A percentile compares a stretch with the other conserved stretches of the same genome.
Evolutionary conservation across 2,329 filamentous ascomycete species (phyloP).

Genomic region (Blumeria hordei): DNA sequence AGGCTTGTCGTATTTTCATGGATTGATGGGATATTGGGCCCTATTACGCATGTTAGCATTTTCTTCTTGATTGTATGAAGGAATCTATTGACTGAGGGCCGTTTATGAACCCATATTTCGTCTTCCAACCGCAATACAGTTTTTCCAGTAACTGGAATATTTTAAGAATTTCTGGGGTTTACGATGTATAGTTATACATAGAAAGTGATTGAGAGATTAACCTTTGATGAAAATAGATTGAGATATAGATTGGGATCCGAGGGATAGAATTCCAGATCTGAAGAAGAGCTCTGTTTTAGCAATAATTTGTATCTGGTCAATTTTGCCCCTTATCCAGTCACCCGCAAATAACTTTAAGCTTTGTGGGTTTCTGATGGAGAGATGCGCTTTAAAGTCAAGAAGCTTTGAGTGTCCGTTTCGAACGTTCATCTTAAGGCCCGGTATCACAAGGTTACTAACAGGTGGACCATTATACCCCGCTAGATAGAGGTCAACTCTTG

Average conservation of each 20-base stretch:
- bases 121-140: too few relatives aligned
- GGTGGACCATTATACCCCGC: constrained; percentile 61
- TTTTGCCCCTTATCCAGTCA: constrained; percentile 63
- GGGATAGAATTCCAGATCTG: constrained; percentile 53
- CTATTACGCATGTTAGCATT: too few relatives aligned
- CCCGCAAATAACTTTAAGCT: constrained; percentile 60
- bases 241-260: constrained; percentile 54
- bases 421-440: constrained; percentile 51
- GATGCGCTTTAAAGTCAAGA: constrained; percentile 55
- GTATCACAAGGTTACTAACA: constrained; percentile 53
- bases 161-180: too few relatives aligned
- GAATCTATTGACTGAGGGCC: too few relatives aligned
- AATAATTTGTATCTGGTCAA: constrained; percentile 45
- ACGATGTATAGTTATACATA: constrained; percentile 8
- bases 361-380: constrained; percentile 52
- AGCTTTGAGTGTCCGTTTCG: constrained; percentile 53
- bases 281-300: constrained; percentile 51
- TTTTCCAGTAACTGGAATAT: too few relatives aligned
- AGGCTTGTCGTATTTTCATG: constrained; percentile 62
- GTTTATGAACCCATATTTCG: too few relatives aligned
- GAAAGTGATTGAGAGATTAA: constrained; percentile 45
- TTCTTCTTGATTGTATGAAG: too few relatives aligned
- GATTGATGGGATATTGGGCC: constrained; percentile 26
- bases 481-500: constrained; percentile 51
- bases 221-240: constrained; percentile 63